phyloP scores from a whole-genome alignment of 2,329 filamentous ascomycete genomes.

The Hortaea werneckii region DNA sequence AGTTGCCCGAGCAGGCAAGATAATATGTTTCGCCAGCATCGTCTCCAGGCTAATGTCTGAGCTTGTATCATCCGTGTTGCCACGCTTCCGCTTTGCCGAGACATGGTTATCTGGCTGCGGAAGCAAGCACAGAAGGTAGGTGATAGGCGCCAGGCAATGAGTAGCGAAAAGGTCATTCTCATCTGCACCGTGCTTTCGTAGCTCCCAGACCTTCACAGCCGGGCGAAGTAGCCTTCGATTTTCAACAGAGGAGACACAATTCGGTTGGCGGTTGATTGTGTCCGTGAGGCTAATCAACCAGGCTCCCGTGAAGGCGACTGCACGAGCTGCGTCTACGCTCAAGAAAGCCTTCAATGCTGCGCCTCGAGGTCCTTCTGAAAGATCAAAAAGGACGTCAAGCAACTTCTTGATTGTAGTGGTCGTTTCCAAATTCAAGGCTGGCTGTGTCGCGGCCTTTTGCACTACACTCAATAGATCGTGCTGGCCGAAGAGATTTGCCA shows the following conservation, averaged over 20 bases:
- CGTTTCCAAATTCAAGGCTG: slow-evolving; percentile 37
- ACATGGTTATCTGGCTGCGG: background rate
- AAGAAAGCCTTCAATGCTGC: slow-evolving; percentile 16
- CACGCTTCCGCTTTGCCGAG: slow-evolving; percentile 14
- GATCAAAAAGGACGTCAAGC: slow-evolving; percentile 11
- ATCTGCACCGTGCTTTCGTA: slow-evolving; percentile 11
- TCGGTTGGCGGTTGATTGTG: background rate
- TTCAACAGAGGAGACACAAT: no score
- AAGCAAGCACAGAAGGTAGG: slow-evolving; percentile 8
- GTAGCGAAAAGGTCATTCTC: slow-evolving; percentile 20
- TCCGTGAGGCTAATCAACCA: slow-evolving; percentile 9
- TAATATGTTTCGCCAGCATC: slow-evolving; percentile 32
- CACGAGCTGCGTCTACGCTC: slow-evolving; percentile 8
- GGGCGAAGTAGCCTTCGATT: slow-evolving; percentile 7
- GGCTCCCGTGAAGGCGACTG: slow-evolving; percentile 15
- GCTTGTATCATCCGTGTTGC: background rate
- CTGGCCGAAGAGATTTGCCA: slow-evolving; percentile 58
- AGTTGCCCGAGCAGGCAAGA: slow-evolving; percentile 29
- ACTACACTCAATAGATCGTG: background rate
- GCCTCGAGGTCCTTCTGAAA: slow-evolving; percentile 10
- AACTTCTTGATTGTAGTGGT: slow-evolving; percentile 6
- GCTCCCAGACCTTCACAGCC: slow-evolving; percentile 17
- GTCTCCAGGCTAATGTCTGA: slow-evolving; percentile 9
- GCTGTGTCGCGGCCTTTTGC: background rate
- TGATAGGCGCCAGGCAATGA: slow-evolving; percentile 15